Evolutionary conservation across 2,329 filamentous ascomycete species (phyloP).

Genomic region (Trichoderma sp.): DNA sequence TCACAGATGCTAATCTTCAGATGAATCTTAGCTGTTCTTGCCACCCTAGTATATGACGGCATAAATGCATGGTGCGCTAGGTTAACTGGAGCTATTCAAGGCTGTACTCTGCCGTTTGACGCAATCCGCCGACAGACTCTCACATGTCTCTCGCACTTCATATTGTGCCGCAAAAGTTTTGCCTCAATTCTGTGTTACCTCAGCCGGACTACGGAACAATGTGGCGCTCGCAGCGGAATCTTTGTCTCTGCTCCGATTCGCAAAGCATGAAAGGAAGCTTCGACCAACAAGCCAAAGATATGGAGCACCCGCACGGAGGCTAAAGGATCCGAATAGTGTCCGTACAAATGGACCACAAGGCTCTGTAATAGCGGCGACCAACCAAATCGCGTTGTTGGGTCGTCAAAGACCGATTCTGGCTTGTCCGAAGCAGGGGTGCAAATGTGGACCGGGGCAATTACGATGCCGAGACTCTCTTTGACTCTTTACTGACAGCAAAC

Average conservation of each 20-base stretch:
- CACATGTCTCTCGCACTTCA: background rate
- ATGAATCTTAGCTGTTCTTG: background rate
- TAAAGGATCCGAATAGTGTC: background rate
- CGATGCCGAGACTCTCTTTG: background rate
- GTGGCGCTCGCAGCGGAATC: background rate
- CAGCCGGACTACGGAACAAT: background rate
- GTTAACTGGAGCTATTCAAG: background rate
- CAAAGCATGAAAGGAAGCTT: background rate
- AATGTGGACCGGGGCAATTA: constrained; percentile 12
- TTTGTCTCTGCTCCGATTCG: background rate
- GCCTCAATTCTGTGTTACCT: background rate
- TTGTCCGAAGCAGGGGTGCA: background rate
- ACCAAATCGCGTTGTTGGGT: background rate
- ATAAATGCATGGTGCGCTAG: background rate
- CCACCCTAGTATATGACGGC: background rate
- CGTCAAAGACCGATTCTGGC: background rate
- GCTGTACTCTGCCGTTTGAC: background rate
- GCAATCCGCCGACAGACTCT: background rate
- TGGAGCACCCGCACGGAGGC: background rate
- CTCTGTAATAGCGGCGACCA: background rate
- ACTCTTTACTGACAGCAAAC: background rate
- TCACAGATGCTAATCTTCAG: background rate
- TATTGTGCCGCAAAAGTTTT: background rate
- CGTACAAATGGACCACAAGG: background rate
- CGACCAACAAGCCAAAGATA: background rate